Conservation (phyloP, 768 basidiomycete species). For the Suillus alpinus region DNA sequence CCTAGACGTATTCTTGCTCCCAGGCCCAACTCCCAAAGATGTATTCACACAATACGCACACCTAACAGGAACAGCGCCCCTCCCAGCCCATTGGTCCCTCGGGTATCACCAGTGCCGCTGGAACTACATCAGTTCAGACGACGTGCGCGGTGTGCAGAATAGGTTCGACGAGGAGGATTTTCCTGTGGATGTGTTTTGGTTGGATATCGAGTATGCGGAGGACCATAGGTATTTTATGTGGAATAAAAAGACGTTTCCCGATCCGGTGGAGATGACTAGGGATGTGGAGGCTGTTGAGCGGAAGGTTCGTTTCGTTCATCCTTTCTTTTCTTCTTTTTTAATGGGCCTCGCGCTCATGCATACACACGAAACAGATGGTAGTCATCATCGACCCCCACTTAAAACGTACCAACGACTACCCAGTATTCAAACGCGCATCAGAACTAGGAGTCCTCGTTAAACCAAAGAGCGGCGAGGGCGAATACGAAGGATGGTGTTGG, state of each 20-base stretch:
- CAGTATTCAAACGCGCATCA: conserved; percentile 81
- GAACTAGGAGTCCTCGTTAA: conserved; percentile 84
- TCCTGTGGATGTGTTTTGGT: conserved; percentile 95
- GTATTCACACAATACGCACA: conserved; percentile 83
- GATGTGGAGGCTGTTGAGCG: conserved; percentile 82
- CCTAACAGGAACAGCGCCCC: conserved; percentile 80
- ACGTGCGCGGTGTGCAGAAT: conserved; percentile 79
- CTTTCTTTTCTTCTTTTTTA: background rate
- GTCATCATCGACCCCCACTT: conserved; percentile 96
- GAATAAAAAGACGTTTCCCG: conserved; percentile 89
- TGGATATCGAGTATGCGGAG: conserved; percentile 93
- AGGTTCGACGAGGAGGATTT: conserved; percentile 93
- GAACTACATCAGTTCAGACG: conserved; percentile 93
- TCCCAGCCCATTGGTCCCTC: conserved; percentile 90
- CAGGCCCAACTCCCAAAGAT: conserved; percentile 81
- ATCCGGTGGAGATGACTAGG: conserved; percentile 90
- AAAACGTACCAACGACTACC: conserved; percentile 77
- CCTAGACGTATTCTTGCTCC: conserved; percentile 89
- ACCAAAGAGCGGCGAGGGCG: conserved; percentile 70
- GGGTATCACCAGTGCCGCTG: conserved; percentile 98
- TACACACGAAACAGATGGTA: conserved; percentile 68
- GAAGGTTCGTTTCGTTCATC: conserved; percentile 53
- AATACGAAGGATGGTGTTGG: conserved; percentile 99
- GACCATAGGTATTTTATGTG: conserved; percentile 98
- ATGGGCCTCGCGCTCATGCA: background rate